Evolutionary conservation across 345 rosid genomes (phyloP), one percentile per base, ranked within the genome.

Genomic region (Syzygium aromaticum): DNA sequence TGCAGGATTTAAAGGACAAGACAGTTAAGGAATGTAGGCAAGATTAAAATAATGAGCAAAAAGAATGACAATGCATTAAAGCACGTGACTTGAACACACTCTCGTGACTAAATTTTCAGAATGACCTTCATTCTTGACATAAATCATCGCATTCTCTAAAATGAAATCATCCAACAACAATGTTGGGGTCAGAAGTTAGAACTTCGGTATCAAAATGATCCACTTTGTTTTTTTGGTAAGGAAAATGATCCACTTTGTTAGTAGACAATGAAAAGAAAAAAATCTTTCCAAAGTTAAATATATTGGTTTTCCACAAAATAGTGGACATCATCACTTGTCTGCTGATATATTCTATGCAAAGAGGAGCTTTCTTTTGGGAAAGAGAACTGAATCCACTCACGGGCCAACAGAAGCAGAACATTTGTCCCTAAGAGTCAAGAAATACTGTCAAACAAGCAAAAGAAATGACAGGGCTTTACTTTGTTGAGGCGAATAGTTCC

Each of bases 401-500:
- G 14, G 27, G 27, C 82, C 1, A 4, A 73, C 49, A 73, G 82
- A 38, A 38, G 49, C 82, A 38, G 82, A 73, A 73, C 82, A 73
- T 73, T 19, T 73, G 49, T 73, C 49, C 49, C 82, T 19, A 73
- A 73, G 46, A 73, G 27, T 73, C 0, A 5, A 38, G 6, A 38
- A 73, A 38, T 73, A 73, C 82, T 33, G 80, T 10, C 49, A 33
- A 19, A 38, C 80, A 10, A 73, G 80, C 49, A 73, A 73, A 17
- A 73, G 80, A 33, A 73, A 73, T 0, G 4, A 53, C 86, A 27
- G 30, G 30, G 49, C 64, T 88, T 52, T 95, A 98, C 99, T 91
- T 95, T 53, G 95, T 92, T 61, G 90, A 85, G 2, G 95, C 84
- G 88, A 98, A 98, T 85, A 96, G n/a, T 51, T 88, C 93, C 89